These are phyloP conservation scores for Scutellaria galericulata DNA, from an alignment of 257 asterid species.

Conservation along the genomic window DNA sequence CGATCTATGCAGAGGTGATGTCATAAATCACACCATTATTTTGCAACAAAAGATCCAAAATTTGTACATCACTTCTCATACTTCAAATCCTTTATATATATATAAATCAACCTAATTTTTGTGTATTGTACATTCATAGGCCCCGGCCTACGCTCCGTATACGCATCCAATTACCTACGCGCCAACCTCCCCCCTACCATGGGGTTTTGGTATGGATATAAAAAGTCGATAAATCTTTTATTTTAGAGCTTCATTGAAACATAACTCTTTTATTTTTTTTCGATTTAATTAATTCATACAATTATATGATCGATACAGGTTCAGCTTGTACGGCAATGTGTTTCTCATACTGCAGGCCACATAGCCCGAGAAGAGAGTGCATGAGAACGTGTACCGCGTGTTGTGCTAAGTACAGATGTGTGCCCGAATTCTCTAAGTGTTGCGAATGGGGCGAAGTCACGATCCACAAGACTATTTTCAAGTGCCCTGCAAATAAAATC, in stretches of 20 bases:
- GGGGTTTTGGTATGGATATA: not conserved
- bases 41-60: not conserved
- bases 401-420: constrained; percentile 44
- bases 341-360: constrained; percentile 34
- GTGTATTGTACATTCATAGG: not conserved
- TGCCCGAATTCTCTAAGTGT: constrained; percentile 38
- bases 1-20: not conserved
- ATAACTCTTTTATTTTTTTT: no score
- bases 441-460: constrained; percentile 32
- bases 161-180: not conserved
- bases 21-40: not conserved
- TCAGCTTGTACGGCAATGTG: constrained; percentile 44
- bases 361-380: constrained; percentile 40
- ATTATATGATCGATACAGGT: no score
- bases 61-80: no score
- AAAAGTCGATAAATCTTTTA: not conserved
- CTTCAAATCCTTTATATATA: no score
- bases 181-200: not conserved
- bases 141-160: not conserved
- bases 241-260: no score
- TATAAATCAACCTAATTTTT: not conserved
- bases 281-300: no score
- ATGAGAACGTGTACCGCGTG: constrained; percentile 44
- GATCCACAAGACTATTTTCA: constrained; percentile 34
- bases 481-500: constrained; percentile 30